A percentile compares a stretch with the other conserved stretches of the same genome.
Conservation (phyloP, 2,329 filamentous ascomycete genomes). For the Xylaria sp. region DNA sequence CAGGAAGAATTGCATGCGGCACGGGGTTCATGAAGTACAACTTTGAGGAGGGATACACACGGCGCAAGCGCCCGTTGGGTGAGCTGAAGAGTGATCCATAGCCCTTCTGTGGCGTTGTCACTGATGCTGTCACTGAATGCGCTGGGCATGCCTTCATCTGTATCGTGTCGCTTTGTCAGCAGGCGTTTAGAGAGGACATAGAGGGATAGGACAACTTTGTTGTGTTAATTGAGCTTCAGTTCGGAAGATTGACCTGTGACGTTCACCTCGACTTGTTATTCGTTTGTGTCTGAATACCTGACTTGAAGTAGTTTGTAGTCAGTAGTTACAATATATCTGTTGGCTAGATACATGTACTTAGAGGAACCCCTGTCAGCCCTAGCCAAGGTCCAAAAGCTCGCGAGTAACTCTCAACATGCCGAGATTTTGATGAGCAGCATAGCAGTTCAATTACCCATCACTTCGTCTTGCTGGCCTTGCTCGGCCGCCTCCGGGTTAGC, state of each 20-base stretch:
- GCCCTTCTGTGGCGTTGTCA: constrained; percentile 2
- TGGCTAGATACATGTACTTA: background rate
- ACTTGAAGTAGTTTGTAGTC: no score
- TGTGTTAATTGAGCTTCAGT: constrained; percentile 24
- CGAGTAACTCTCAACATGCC: no score
- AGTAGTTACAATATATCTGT: no score
- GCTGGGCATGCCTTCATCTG: constrained; percentile 17
- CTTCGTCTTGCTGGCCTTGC: background rate
- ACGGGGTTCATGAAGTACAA: constrained; percentile 19
- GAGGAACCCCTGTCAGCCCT: background rate
- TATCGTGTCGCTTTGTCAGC: constrained; percentile 26
- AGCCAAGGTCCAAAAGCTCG: no score
- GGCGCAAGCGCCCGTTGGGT: constrained; percentile 2
- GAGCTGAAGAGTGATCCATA: constrained; percentile 14
- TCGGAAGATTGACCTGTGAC: background rate
- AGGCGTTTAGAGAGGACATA: constrained; percentile 34
- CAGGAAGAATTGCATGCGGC: constrained; percentile 20
- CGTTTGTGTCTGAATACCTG: no score
- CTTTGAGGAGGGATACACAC: constrained; percentile 9
- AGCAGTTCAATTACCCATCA: background rate
- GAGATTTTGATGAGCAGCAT: no score
- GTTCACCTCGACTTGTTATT: no score
- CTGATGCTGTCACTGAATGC: constrained; percentile 9
- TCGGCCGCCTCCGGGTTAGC: constrained; percentile 2
- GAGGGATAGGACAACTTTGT: constrained; percentile 28